phyloP scores from a whole-genome alignment of 208 protist species.

The Naegleria gruberi region DNA sequence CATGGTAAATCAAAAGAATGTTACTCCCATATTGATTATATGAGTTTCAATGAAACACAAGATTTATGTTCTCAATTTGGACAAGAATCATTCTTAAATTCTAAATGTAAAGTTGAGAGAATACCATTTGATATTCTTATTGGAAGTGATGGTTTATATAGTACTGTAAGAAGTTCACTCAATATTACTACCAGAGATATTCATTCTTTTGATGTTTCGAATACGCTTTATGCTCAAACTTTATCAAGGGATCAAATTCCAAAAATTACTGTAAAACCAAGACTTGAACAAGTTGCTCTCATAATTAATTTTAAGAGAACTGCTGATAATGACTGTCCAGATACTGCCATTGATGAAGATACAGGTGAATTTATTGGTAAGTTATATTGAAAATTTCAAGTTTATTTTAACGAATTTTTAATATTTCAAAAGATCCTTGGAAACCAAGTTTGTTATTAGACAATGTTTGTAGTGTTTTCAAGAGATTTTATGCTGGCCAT shows the following conservation, averaged over 20 bases:
- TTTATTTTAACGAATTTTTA: too few relatives aligned
- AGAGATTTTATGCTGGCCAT: conserved; percentile 14
- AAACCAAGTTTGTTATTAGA: background rate
- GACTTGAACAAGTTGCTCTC: background rate
- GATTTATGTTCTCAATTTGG: background rate
- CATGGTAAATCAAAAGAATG: background rate
- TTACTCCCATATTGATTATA: background rate
- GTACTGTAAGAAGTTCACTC: background rate
- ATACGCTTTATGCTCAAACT: background rate
- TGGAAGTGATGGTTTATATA: background rate
- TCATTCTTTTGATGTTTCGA: background rate
- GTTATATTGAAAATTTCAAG: too few relatives aligned
- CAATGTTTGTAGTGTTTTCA: background rate
- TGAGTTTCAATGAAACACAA: background rate
- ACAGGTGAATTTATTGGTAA: background rate
- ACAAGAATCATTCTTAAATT: background rate
- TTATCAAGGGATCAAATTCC: background rate
- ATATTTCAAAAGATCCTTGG: too few relatives aligned
- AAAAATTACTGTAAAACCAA: conserved; percentile 4
- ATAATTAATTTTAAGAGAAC: background rate
- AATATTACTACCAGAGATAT: background rate
- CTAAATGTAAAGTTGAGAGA: background rate
- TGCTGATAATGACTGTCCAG: background rate
- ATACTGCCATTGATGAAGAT: background rate
- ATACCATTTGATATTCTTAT: background rate